phyloP scores from a whole-genome alignment of 2,329 filamentous ascomycete genomes.

The Diaporthe vexans region DNA sequence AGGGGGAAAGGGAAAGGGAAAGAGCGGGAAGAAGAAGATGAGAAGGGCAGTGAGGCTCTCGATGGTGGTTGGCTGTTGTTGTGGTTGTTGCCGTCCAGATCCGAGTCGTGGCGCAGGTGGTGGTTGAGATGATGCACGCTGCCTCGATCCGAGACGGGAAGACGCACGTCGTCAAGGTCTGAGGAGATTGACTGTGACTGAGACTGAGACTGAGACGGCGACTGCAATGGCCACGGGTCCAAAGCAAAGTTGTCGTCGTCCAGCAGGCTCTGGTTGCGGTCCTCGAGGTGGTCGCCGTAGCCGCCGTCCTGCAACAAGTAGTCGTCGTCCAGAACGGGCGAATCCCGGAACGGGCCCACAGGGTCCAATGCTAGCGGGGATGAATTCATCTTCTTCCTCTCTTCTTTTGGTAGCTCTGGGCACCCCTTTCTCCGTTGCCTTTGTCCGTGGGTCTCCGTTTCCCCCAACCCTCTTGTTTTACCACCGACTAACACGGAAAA shows the following conservation, averaged over 20 bases:
- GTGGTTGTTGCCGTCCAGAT: not conserved
- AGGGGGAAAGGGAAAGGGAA: not conserved
- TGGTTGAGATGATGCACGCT: slow-evolving; percentile 9
- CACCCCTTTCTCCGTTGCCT: not conserved
- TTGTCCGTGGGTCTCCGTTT: not conserved
- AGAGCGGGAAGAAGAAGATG: not conserved
- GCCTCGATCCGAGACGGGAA: not conserved
- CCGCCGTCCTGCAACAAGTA: not conserved
- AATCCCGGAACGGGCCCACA: slow-evolving; percentile 8
- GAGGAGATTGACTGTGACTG: not conserved
- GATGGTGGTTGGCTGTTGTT: not conserved
- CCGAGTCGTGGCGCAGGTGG: slow-evolving; percentile 27
- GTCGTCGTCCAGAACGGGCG: slow-evolving; percentile 1
- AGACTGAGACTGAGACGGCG: not conserved
- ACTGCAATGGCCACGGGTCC: not conserved
- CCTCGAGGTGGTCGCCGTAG: not conserved
- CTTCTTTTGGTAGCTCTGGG: not conserved
- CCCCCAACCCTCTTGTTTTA: not conserved
- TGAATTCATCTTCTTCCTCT: slow-evolving; percentile 22
- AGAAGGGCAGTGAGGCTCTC: not conserved
- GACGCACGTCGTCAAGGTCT: not conserved
- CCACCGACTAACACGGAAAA: not conserved
- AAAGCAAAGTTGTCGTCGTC: not conserved
- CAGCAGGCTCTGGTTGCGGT: no score
- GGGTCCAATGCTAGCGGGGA: slow-evolving; percentile 5